Percentiles rank a stretch among this genome's conserved stretches.
Evolutionary conservation across 208 protist genomes (phyloP).

Genomic region (Acanthamoeba healyi): DNA sequence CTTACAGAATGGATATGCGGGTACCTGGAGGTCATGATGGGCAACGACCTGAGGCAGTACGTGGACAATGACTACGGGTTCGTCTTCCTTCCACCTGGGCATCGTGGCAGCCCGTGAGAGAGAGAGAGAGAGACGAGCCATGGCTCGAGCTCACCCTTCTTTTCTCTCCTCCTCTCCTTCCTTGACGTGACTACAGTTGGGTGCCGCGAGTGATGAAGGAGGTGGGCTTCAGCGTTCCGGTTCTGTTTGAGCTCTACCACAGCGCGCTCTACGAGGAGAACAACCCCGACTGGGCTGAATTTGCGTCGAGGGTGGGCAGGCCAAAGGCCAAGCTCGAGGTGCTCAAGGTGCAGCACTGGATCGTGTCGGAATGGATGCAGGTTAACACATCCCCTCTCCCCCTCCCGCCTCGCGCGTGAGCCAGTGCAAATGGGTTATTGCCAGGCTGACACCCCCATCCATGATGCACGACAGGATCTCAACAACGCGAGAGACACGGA

Average conservation of each 20-base stretch:
- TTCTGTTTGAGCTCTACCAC: constrained; percentile 62
- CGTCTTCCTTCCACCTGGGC: no score
- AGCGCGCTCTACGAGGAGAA: constrained; percentile 37
- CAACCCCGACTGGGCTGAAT: constrained; percentile 44
- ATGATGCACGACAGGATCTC: background rate
- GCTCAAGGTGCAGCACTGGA: constrained; percentile 8
- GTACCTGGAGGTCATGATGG: constrained; percentile 44
- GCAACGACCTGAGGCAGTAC: background rate
- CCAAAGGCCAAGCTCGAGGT: background rate
- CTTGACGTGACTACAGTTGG: background rate
- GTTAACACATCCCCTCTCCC: background rate
- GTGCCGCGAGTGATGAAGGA: constrained; percentile 45
- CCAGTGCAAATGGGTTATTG: no score
- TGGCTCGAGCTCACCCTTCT: no score
- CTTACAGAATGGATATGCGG: constrained; percentile 48
- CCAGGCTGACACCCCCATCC: no score
- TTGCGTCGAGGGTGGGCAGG: background rate
- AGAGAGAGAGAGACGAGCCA: no score
- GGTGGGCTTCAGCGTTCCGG: constrained; percentile 3
- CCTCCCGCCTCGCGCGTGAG: no score
- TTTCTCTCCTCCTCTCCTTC: background rate
- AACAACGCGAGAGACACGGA: background rate
- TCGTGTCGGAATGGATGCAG: constrained; percentile 17
- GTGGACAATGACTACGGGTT: constrained; percentile 1
- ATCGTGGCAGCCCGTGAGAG: no score